Evolutionary conservation across 2,329 filamentous ascomycete species (phyloP).

Genomic region (Hortaea werneckii): DNA sequence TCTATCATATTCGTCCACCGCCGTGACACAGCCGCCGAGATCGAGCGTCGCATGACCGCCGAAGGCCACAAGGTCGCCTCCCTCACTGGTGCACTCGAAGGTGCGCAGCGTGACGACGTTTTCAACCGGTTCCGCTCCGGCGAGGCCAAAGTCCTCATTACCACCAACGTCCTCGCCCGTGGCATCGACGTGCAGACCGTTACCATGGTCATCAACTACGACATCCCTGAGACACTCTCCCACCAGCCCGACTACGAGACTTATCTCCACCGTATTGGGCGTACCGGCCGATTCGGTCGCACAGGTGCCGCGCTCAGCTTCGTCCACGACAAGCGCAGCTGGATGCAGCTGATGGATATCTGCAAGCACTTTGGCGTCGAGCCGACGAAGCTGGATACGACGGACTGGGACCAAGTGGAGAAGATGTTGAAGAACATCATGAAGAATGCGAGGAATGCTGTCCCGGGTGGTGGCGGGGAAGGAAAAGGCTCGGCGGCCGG

Average conservation of each 20-base stretch:
- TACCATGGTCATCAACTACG: conserved; percentile 97
- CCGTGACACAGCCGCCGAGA: conserved; percentile 72
- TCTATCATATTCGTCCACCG: conserved; percentile 99
- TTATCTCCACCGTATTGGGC: conserved; percentile 94
- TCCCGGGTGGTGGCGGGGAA: background rate
- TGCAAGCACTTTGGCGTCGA: conserved; percentile 69
- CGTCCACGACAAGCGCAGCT: conserved; percentile 77
- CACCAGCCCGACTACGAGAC: conserved; percentile 75
- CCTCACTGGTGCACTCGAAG: conserved; percentile 80
- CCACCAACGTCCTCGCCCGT: conserved; percentile 90
- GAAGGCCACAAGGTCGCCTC: conserved; percentile 90
- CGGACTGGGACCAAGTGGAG: conserved; percentile 88
- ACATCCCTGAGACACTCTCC: conserved; percentile 39
- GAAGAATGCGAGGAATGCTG: conserved; percentile 41
- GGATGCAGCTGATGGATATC: conserved; percentile 68
- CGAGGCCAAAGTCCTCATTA: conserved; percentile 89
- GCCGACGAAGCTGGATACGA: conserved; percentile 68
- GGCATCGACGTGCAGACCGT: conserved; percentile 89
- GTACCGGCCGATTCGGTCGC: conserved; percentile 91
- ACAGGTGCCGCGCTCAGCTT: conserved; percentile 95
- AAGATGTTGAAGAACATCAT: conserved; percentile 70
- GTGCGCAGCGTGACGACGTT: conserved; percentile 68
- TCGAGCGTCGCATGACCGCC: conserved; percentile 72
- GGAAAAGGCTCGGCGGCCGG: background rate
- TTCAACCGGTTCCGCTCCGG: conserved; percentile 80